Evolutionary conservation across 2,329 filamentous ascomycete species (phyloP).

Genomic region (Penicillium palitans): DNA sequence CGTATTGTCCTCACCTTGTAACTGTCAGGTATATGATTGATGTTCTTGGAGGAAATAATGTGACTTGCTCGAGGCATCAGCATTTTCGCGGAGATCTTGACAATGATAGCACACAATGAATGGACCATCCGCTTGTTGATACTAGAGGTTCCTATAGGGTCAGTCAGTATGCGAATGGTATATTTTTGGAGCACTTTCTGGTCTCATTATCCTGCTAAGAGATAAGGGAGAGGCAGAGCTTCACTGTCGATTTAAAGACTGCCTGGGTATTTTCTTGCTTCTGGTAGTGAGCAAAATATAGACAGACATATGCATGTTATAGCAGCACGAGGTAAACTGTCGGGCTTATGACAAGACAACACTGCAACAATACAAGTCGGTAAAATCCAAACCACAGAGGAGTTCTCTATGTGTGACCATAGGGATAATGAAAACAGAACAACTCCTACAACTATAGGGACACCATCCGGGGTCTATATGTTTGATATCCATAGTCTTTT

Average conservation of each 20-base stretch:
- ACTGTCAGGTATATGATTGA: not conserved
- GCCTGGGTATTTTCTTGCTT: not conserved
- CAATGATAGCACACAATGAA: not conserved
- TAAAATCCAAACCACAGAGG: not conserved
- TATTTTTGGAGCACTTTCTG: not conserved
- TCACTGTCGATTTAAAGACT: not conserved
- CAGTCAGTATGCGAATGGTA: not conserved
- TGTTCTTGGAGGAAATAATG: not conserved
- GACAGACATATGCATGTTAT: not conserved
- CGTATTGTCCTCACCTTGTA: not conserved
- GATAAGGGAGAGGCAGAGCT: not conserved
- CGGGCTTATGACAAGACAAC: not conserved
- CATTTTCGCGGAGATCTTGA: not conserved
- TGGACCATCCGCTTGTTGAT: not conserved
- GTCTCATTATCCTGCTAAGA: not conserved
- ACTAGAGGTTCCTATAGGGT: not conserved
- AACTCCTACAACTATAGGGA: not conserved
- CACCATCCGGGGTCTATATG: not conserved
- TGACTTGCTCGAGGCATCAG: not conserved
- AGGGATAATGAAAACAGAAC: not conserved
- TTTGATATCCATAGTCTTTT: not conserved
- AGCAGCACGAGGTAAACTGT: not conserved
- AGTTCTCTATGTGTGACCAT: not conserved
- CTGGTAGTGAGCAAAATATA: not conserved
- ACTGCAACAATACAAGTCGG: not conserved